Percentiles rank a stretch among this genome's conserved stretches.
Conservation (phyloP, 1,139 yeast genomes). For the Magnusiomyces tetraspermus region DNA sequence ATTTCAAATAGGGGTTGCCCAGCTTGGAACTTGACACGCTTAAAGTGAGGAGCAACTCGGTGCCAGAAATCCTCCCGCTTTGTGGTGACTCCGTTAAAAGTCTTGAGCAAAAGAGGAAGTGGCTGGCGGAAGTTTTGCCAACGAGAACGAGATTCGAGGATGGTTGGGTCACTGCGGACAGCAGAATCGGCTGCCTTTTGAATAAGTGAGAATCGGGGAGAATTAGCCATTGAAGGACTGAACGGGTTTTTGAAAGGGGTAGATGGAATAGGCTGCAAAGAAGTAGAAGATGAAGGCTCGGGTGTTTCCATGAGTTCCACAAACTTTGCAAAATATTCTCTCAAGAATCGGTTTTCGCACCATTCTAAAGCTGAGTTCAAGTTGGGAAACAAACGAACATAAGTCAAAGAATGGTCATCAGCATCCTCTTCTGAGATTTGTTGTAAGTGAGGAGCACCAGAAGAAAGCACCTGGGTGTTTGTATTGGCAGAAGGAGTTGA, state of each 20-base stretch:
- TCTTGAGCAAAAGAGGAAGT: constrained; percentile 55
- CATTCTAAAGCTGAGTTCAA: constrained; percentile 87
- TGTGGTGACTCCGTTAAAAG: constrained; percentile 57
- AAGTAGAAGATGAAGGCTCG: background rate
- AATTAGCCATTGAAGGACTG: constrained; percentile 30
- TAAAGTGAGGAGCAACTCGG: constrained; percentile 44
- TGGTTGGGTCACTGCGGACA: constrained; percentile 33
- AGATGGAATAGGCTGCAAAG: background rate
- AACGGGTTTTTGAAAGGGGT: background rate
- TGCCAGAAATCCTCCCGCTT: constrained; percentile 61
- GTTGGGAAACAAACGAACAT: constrained; percentile 56
- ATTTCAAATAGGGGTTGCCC: constrained; percentile 34
- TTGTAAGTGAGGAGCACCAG: background rate
- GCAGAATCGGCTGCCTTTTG: constrained; percentile 54
- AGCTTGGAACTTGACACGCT: constrained; percentile 41
- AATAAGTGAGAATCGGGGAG: constrained; percentile 57
- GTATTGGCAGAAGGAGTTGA: background rate
- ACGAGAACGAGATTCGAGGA: constrained; percentile 16
- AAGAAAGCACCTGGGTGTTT: background rate
- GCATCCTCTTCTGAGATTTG: constrained; percentile 7
- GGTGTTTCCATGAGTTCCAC: constrained; percentile 22
- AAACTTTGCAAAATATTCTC: constrained; percentile 47
- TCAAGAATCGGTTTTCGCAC: constrained; percentile 87
- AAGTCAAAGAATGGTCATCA: constrained; percentile 18
- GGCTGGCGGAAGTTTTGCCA: constrained; percentile 45